These are phyloP conservation scores for Phenoliferia sp. DNA, from an alignment of 1,284 basidiomycete species.

Conservation along the genomic window DNA sequence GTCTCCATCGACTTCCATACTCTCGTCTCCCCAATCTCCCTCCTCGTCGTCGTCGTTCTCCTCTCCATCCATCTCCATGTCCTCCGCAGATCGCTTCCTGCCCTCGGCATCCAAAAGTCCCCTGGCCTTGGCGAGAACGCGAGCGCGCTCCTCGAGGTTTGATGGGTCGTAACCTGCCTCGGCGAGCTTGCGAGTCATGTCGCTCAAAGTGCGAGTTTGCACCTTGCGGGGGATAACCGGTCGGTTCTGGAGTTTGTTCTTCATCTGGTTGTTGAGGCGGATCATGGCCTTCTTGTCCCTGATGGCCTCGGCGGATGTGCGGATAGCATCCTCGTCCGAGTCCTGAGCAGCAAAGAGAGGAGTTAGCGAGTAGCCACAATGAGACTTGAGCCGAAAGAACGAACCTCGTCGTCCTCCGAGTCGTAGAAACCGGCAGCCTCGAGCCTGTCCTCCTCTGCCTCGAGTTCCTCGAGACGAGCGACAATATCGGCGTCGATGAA, in stretches of 20 bases:
- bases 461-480: constrained; percentile 92
- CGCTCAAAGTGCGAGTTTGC: constrained; percentile 76
- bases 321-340: constrained; percentile 80
- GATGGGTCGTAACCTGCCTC: constrained; percentile 85
- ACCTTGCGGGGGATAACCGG: constrained; percentile 77
- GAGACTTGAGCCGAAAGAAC: constrained; percentile 28
- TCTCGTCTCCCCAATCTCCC: constrained; percentile 52
- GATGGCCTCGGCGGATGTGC: constrained; percentile 65
- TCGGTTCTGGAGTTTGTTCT: constrained; percentile 83
- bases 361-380: background rate
- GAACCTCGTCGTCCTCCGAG: constrained; percentile 66
- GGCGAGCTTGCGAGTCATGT: constrained; percentile 75
- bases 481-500: constrained; percentile 99
- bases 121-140: constrained; percentile 70
- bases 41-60: constrained; percentile 55
- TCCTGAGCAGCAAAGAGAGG: constrained; percentile 49
- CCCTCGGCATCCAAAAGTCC: constrained; percentile 57
- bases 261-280: constrained; percentile 74
- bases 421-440: constrained; percentile 94
- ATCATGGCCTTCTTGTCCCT: constrained; percentile 57
- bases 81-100: constrained; percentile 52
- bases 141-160: constrained; percentile 80
- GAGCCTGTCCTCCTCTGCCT: constrained; percentile 91
- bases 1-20: constrained; percentile 50
- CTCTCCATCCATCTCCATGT: constrained; percentile 51